Evolutionary conservation across 1,139 yeast species (phyloP).

Genomic region (Geotrichum candidum): DNA sequence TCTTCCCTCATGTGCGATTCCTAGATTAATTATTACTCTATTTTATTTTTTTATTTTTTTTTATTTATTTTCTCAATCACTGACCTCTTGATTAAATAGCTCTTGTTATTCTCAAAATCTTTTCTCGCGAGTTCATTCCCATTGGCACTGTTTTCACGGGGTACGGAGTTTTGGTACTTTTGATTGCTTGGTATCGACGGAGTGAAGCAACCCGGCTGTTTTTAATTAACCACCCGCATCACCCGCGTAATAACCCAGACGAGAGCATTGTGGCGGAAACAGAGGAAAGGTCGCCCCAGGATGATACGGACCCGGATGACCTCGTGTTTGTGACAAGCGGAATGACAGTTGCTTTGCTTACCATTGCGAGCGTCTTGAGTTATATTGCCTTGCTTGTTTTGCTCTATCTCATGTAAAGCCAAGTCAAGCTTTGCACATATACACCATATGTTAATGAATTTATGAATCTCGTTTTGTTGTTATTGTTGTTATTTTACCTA

Average conservation of each 20-base stretch:
- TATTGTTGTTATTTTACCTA: not conserved
- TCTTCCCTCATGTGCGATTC: too few relatives aligned
- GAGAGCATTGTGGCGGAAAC: not conserved
- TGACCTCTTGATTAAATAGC: constrained; percentile 20
- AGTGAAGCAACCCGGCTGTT: constrained; percentile 9
- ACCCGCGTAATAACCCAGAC: not conserved
- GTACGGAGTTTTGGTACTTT: constrained; percentile 35
- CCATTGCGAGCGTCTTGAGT: constrained; percentile 26
- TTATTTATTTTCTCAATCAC: not conserved
- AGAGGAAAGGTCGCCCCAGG: constrained; percentile 5
- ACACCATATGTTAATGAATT: too few relatives aligned
- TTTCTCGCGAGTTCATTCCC: constrained; percentile 36
- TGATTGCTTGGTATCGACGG: constrained; percentile 33
- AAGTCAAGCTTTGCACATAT: too few relatives aligned
- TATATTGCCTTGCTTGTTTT: constrained; percentile 28
- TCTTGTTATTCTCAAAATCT: constrained; percentile 36
- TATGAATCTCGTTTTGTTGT: too few relatives aligned
- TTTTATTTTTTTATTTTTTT: not conserved
- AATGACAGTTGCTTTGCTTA: constrained; percentile 29
- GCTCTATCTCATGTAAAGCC: constrained; percentile 9
- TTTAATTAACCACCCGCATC: constrained; percentile 1
- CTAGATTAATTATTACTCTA: too few relatives aligned
- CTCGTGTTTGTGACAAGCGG: constrained; percentile 30
- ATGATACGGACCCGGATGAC: constrained; percentile 10
- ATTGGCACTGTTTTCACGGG: constrained; percentile 38